Evolutionary conservation across 768 basidiomycete species (phyloP), one percentile per base, ranked within the genome.

Genomic region (Agrocybe praecox): DNA sequence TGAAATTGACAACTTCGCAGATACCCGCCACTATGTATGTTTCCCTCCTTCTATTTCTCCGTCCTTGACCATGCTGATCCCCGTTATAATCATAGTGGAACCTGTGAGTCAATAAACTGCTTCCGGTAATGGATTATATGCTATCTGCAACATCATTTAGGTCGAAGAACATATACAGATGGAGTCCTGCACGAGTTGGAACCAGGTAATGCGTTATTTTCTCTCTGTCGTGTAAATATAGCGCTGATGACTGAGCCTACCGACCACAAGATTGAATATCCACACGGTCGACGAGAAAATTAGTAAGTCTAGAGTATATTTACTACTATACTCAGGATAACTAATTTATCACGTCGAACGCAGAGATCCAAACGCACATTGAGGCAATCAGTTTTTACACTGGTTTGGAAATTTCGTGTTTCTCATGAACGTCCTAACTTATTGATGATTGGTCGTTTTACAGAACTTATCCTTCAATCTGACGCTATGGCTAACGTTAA

Each of bases 231-330:
- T 15, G 15, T 33, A 6, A 29, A 19, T 43, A 2, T 17, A 57
- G 8, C 45, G 21, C 12, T 19, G 10, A 17, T 24, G 23, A 15
- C n/a, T 54, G 12, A 46, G 10, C n/a, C 4, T 14, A 19, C 36
- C 4, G 14, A 19, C 36, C 1, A 36, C n/a, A n/a, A 71, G 69
- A 45, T 36, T 66, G 1, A 69, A 68, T 55, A 66, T 66, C 24
- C 69, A 71, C 33, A 71, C 69, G 8, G 67, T 71, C 5, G 67
- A 71, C 36, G 69, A 71, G 52, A 71, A 67, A 55, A 67, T 71
- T 44, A 67, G 69, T 69, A 19, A 51, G 69, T 57, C 29, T 26
- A 2, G 26, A 5, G 26, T 29, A 29, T 19, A 3, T 8, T 22
- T 40, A 15, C 8, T n/a, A 22, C 3, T 40, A 3, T 22, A 10